Evolutionary conservation across 768 basidiomycete species (phyloP).

Genomic region (Kwoniella dejecticola): DNA sequence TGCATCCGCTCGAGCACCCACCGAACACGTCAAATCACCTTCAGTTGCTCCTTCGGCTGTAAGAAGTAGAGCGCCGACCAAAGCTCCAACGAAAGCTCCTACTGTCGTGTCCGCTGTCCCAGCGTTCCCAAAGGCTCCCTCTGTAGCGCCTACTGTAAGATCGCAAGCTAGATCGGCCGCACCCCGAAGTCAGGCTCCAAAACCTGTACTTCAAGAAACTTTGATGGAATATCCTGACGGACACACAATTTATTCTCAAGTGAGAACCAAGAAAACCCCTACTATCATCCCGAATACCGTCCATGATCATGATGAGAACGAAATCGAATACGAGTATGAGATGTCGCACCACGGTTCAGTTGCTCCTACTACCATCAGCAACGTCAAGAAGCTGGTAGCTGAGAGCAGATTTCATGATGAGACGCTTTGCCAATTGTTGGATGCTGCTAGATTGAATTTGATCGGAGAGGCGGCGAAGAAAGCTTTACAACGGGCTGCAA

Average conservation of each 20-base stretch:
- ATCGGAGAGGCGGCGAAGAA: conserved; percentile 51
- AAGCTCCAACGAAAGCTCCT: conserved; percentile 11
- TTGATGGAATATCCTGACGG: conserved; percentile 14
- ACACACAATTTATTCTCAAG: conserved; percentile 18
- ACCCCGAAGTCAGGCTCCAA: conserved; percentile 1
- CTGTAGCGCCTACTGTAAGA: neutral
- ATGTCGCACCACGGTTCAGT: conserved; percentile 23
- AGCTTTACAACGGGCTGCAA: conserved; percentile 51
- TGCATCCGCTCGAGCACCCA: conserved; percentile 2
- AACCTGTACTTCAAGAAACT: conserved; percentile 4
- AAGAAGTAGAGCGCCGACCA: neutral
- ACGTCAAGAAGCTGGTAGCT: conserved; percentile 47
- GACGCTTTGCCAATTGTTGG: conserved; percentile 50
- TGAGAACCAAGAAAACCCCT: conserved; percentile 20
- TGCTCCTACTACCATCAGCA: conserved; percentile 45
- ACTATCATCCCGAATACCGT: conserved; percentile 13
- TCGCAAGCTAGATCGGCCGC: neutral
- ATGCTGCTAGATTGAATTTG: conserved; percentile 45
- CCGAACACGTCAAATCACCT: conserved; percentile 3
- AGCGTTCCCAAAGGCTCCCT: conserved; percentile 5
- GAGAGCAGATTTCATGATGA: conserved; percentile 53
- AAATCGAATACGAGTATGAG: neutral
- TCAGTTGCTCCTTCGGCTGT: conserved; percentile 5
- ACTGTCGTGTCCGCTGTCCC: conserved; percentile 7
- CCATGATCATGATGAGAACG: neutral